Evolutionary conservation across 345 rosid genomes (phyloP).

Genomic region (Eucalyptus curtisii): DNA sequence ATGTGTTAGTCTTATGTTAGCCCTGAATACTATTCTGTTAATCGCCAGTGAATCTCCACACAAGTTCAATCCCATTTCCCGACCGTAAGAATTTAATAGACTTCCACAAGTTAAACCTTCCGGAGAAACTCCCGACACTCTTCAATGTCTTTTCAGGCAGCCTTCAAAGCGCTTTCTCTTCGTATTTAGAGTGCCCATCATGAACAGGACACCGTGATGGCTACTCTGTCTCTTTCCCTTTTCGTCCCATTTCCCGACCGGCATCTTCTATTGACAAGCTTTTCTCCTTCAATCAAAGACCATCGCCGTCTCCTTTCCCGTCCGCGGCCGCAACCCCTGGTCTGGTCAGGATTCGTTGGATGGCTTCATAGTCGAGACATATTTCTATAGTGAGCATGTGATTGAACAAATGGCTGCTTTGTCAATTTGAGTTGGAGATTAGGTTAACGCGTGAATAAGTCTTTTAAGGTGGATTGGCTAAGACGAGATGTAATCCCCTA

Average conservation of each 20-base stretch:
- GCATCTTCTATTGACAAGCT: not conserved
- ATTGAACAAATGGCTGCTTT: not conserved
- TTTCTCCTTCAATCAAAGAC: not conserved
- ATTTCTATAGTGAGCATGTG: not conserved
- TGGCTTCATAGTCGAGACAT: too few species aligned
- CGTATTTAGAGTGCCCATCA: not conserved
- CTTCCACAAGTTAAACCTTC: not conserved
- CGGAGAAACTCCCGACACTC: not conserved
- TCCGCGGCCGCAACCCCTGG: not conserved
- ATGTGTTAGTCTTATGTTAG: too few species aligned
- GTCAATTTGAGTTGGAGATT: not conserved
- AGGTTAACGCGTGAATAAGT: not conserved
- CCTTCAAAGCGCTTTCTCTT: not conserved
- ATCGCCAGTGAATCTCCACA: too few species aligned
- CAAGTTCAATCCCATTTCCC: too few species aligned
- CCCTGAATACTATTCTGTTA: too few species aligned
- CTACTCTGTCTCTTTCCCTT: not conserved
- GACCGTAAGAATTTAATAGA: not conserved
- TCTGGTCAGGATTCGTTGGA: too few species aligned
- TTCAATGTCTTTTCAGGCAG: not conserved
- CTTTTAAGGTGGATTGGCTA: not conserved
- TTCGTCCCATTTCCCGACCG: accelerated
- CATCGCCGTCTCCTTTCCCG: not conserved
- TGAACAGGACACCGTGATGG: not conserved
- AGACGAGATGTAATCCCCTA: not conserved